These are phyloP conservation scores for Coemansia sp. DNA, from an alignment of 192 early-diverging fungal genomes.

Conservation along the genomic window DNA sequence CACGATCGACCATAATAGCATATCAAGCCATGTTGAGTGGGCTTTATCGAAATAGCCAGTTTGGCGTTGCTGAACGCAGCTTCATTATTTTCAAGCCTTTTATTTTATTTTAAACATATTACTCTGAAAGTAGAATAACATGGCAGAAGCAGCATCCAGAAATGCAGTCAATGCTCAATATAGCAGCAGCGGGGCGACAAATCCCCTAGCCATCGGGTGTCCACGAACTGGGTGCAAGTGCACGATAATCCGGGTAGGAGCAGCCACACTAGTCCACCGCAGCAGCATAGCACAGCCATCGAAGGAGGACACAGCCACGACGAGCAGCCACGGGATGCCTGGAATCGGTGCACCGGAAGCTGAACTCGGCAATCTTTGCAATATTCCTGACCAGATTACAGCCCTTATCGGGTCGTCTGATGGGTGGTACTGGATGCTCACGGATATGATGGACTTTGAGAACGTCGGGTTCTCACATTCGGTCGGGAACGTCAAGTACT, in stretches of 20 bases:
- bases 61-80: too few relatives aligned
- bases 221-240: constrained; percentile 16
- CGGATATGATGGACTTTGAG: constrained; percentile 73
- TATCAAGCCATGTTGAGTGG: too few relatives aligned
- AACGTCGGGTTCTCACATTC: constrained; percentile 73
- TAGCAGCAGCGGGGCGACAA: background rate
- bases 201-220: constrained; percentile 22
- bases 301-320: background rate
- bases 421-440: constrained; percentile 59
- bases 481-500: constrained; percentile 59
- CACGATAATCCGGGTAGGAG: constrained; percentile 11
- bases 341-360: constrained; percentile 8
- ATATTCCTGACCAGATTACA: constrained; percentile 9
- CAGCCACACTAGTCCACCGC: constrained; percentile 22
- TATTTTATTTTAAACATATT: too few relatives aligned
- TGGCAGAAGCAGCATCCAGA: background rate
- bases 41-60: too few relatives aligned
- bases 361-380: background rate
- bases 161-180: background rate
- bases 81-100: too few relatives aligned
- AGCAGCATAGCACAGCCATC: background rate
- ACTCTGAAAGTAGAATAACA: too few relatives aligned
- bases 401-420: background rate
- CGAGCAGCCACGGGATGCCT: background rate
- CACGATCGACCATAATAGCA: too few relatives aligned